Base-by-base conservation (phyloP, 257 asterid species). In the Nemophila menziesii region DNA sequence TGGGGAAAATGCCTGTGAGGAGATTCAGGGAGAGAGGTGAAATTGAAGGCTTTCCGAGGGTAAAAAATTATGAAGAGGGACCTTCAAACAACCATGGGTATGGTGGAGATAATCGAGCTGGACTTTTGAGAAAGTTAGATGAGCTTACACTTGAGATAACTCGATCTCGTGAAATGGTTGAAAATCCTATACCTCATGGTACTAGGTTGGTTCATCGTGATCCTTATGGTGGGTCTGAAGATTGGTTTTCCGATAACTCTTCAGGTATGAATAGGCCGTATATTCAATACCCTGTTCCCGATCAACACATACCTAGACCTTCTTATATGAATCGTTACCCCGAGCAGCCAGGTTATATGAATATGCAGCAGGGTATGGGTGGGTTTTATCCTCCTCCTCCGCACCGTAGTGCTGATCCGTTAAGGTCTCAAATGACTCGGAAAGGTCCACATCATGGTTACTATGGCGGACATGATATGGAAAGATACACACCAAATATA, bases 111-210 rank as follows among this genome's bases (percentile, higher is more conserved):
- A 79, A 75, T 49, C 69, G 58, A 38, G 86, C 57, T 22, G 90
- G 64, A 65, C 75, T 80, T 14, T 58, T 84, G 76, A 70, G 69
- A 53, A 70, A 67, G 66, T 49, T 84, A 64, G 92, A 89, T 16
- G 90, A 74, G 66, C 65, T 80, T 42, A 76, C 57, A 49, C 72
- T 57, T 36, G 71, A 72, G 61, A 58, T 87, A 46, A 70, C 60
- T 16, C 82, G 60, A 21, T 69, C 93, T 0, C 75, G 77, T 18
- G 69, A 72, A 57, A 58, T 75, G 52, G 43, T 29, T 23, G 66
- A 70, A 34, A 74, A 51, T 62, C 78, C 85, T 10, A 51, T 57
- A 22, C 66, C 70, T 13, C 58, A 43, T 18, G 74, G 58, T 55
- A 49, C 69, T 57, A 68, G 75, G 65, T 61, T 37, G 47, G 56